Base-by-base conservation (phyloP, 108 stramenopile species). In the Cylindrotheca closterium region DNA sequence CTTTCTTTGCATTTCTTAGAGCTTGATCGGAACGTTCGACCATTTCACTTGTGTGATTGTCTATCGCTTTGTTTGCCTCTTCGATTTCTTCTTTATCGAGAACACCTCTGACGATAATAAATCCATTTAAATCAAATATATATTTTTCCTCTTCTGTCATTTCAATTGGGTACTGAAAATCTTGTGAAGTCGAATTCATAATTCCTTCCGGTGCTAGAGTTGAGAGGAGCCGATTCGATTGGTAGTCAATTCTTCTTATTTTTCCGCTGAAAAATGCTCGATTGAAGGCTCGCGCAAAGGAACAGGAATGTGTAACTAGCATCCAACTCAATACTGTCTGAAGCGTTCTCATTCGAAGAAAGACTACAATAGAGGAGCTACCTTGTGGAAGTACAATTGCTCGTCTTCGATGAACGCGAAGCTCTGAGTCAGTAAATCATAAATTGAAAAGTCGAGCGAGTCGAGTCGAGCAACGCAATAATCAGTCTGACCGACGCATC, bases 81-180 rank as follows among this genome's bases (percentile, higher is more conserved):
- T 68, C 68, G 17, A 96, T 71, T 77, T 96, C 88, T 2, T 84
- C 88, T 0, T 80, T 67, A 0, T 93, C 66, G n/a, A 96, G 76
- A 3, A 94, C 95, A 53, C 81, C 79, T 18, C 84, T 82, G 0
- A 96, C 70, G 3, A 96, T 77, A 47, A 96, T 53, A 70, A 78
- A 96, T 18, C 95, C 95, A 65, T 96, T 93, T 51, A 96, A 75
- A 67, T 96, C 95, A 63, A 96, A 96, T 24, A 94, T 79, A 74
- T 97, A 97, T 46, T 83, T 80, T 47, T 91, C 88, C 19, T 85
- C 88, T 30, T 94, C 92, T 1, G 84, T 67, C 87, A 92, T 92
- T 77, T 85, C 79, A 28, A 49, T 63, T 22, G 79, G 79, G 52
- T 65, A 66, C 54, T 70, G 42, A 23, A 15, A 42, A 7, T 42